Conservation (phyloP, 768 basidiomycete species). For the Sporobolomyces roseus region DNA sequence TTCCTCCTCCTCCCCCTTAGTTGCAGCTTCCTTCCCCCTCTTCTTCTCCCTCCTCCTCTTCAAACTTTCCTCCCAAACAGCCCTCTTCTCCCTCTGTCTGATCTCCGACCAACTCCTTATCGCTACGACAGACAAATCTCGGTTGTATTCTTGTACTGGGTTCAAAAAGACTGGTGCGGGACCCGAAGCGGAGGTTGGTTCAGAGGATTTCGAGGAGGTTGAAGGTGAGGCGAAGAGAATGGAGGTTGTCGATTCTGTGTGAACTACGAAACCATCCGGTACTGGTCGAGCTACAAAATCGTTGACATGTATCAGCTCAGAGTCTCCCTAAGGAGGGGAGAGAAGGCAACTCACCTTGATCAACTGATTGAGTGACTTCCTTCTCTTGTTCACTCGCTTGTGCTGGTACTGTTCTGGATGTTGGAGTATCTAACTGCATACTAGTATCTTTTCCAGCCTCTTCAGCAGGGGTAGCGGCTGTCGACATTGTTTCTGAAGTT, state of each 20-base stretch:
- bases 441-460: too few relatives aligned
- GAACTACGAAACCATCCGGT: conserved; percentile 34
- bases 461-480: too few relatives aligned
- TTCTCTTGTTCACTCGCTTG: too few relatives aligned
- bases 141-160: conserved; percentile 96
- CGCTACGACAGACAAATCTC: conserved; percentile 85
- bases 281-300: neutral
- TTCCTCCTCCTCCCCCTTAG: neutral
- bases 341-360: too few relatives aligned
- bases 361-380: too few relatives aligned
- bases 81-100: conserved; percentile 61
- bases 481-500: too few relatives aligned
- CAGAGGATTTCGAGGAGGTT: neutral
- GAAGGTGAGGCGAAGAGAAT: conserved; percentile 35
- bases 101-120: conserved; percentile 85
- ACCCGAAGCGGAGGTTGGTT: conserved; percentile 12
- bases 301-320: neutral
- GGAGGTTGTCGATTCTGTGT: conserved; percentile 36
- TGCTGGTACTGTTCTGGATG: too few relatives aligned
- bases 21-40: conserved; percentile 28
- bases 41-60: conserved; percentile 52
- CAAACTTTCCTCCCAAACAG: conserved; percentile 54
- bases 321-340: too few relatives aligned
- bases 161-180: conserved; percentile 85
- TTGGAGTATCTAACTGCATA: too few relatives aligned